Evolutionary conservation across 345 rosid species (phyloP).

Genomic region (Gossypium thurberi): DNA sequence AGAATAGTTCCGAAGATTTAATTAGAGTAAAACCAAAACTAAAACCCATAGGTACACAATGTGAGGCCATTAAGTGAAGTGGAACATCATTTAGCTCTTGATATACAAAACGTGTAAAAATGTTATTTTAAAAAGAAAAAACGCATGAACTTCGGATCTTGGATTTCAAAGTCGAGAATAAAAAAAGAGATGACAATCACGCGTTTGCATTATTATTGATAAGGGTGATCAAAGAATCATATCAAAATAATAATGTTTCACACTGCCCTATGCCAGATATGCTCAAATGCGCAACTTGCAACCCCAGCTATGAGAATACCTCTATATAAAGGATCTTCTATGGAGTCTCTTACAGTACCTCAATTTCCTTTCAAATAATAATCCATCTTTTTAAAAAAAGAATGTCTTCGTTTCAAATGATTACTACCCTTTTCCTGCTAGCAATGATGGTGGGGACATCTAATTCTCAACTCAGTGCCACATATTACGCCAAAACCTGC

Average conservation of each 20-base stretch:
- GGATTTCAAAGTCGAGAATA: background rate
- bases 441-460: conserved; percentile 9
- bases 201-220: conserved; percentile 2
- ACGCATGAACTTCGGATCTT: background rate
- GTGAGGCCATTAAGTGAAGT: too few species aligned
- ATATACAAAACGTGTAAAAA: background rate
- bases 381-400: background rate
- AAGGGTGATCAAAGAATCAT: background rate
- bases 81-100: background rate
- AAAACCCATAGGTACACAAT: too few species aligned
- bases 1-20: too few species aligned
- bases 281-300: background rate
- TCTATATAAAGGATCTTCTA: background rate
- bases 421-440: background rate
- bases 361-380: background rate
- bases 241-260: background rate
- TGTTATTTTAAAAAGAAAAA: background rate
- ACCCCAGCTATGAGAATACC: background rate
- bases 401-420: conserved; percentile 7
- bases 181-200: background rate
- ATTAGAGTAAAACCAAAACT: too few species aligned
- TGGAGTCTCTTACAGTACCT: background rate
- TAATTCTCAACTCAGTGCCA: conserved; percentile 22
- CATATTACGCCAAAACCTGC: conserved; percentile 25
- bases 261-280: background rate